A percentile compares a stretch with the other conserved stretches of the same genome.
These are phyloP conservation scores for Hirschioporus abietinus DNA, from an alignment of 768 basidiomycete genomes.

Conservation along the genomic window DNA sequence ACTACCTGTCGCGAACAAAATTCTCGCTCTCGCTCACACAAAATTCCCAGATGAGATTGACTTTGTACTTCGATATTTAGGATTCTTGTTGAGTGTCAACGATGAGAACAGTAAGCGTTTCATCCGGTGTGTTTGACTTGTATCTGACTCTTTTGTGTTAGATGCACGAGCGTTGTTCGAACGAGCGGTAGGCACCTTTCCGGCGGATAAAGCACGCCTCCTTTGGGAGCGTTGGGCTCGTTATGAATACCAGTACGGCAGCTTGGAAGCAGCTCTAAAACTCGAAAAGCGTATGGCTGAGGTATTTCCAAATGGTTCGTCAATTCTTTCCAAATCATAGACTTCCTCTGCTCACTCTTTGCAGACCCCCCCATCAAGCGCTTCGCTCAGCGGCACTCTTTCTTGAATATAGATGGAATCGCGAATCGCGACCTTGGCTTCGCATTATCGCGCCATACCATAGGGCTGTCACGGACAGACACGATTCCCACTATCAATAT, in stretches of 20 bases:
- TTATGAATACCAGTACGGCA: conserved; percentile 95
- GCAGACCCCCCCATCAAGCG: conserved; percentile 87
- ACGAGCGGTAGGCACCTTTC: conserved; percentile 72
- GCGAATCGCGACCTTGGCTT: conserved; percentile 86
- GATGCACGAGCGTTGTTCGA: conserved; percentile 97
- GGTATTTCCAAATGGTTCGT: conserved; percentile 76
- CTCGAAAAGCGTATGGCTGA: conserved; percentile 87
- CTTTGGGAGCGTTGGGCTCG: conserved; percentile 96
- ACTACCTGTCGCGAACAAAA: conserved; percentile 72
- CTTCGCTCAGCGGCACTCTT: conserved; percentile 75
- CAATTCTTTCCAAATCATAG: conserved; percentile 4
- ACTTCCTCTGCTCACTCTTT: not conserved
- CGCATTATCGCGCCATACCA: conserved; percentile 36
- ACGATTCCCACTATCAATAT: conserved; percentile 8
- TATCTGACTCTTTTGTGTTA: conserved; percentile 25
- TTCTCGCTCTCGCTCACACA: conserved; percentile 92
- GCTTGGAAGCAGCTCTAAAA: conserved; percentile 80
- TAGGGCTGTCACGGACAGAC: conserved; percentile 15
- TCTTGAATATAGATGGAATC: conserved; percentile 82
- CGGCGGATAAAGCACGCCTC: conserved; percentile 71
- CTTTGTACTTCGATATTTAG: conserved; percentile 83
- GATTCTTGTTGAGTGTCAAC: conserved; percentile 90
- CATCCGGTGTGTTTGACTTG: not conserved
- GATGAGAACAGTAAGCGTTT: conserved; percentile 82
- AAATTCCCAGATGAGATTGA: conserved; percentile 76